phyloP scores from a whole-genome alignment of 768 basidiomycete genomes.

The Austroboletus eburneus region DNA sequence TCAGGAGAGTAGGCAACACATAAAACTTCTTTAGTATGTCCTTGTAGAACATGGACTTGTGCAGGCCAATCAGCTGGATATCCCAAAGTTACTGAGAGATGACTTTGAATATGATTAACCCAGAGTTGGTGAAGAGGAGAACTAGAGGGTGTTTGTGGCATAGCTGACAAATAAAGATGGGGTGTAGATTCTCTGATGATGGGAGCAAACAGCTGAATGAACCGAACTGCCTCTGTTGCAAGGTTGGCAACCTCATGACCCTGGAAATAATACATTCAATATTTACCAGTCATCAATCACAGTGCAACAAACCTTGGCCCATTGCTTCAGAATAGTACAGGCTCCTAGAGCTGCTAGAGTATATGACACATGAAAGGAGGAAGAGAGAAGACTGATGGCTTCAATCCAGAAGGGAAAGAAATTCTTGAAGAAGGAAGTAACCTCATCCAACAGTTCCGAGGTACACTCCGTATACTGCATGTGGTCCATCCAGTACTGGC shows the following conservation, averaged over 20 bases:
- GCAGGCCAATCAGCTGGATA: background rate
- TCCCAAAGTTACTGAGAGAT: background rate
- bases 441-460: conserved; percentile 9
- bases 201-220: background rate
- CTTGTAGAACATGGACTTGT: background rate
- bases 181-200: background rate
- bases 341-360: conserved; percentile 7
- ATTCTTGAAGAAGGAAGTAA: conserved; percentile 19
- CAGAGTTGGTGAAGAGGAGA: background rate
- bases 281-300: background rate
- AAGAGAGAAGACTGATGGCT: conserved; percentile 24
- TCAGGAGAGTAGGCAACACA: conserved; percentile 15
- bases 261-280: conserved; percentile 1
- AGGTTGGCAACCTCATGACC: conserved; percentile 4
- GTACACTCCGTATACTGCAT: conserved; percentile 9
- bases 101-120: background rate
- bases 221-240: background rate
- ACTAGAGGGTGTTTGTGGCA: background rate
- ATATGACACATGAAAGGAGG: conserved; percentile 1
- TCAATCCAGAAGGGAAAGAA: conserved; percentile 39
- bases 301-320: conserved; percentile 15
- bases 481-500: conserved; percentile 36
- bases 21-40: conserved; percentile 11
- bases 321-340: conserved; percentile 8
- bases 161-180: background rate